phyloP scores from a whole-genome alignment of 306 rosid species.

The Malus fusca region DNA sequence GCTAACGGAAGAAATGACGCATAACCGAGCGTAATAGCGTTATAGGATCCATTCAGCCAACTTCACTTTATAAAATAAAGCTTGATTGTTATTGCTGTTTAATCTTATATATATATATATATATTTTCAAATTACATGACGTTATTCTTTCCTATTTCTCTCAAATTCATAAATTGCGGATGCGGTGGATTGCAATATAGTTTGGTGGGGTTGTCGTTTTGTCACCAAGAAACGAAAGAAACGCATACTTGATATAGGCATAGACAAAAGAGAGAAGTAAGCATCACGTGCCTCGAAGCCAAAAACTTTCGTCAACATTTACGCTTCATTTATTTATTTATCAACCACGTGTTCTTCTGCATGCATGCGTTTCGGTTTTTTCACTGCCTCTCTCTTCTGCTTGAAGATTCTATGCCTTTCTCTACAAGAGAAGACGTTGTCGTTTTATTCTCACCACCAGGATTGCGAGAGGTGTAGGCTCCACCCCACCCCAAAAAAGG shows the following conservation, averaged over 20 bases:
- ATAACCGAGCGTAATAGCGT: too few relatives aligned
- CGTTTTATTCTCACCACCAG: not conserved
- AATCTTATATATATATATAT: too few relatives aligned
- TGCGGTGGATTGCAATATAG: not conserved
- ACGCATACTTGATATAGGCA: not conserved
- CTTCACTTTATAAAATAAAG: too few relatives aligned
- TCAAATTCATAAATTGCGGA: not conserved
- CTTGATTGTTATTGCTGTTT: too few relatives aligned
- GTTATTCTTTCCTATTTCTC: not conserved
- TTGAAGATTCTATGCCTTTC: not conserved
- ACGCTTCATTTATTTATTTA: not conserved
- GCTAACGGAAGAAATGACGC: too few relatives aligned
- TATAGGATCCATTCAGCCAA: fast-evolving
- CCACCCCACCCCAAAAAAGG: not conserved
- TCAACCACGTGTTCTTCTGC: not conserved
- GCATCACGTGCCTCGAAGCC: not conserved
- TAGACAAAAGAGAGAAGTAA: not conserved
- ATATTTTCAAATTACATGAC: not conserved
- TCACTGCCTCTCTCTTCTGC: not conserved
- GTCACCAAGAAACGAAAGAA: slow-evolving; percentile 6
- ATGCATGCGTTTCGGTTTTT: not conserved
- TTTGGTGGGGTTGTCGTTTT: not conserved
- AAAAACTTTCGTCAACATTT: not conserved
- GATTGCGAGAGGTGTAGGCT: not conserved
- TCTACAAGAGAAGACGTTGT: not conserved